Evolutionary conservation across 306 rosid genomes (phyloP), one percentile per base, ranked within the genome.

Genomic region (Prunus padus): DNA sequence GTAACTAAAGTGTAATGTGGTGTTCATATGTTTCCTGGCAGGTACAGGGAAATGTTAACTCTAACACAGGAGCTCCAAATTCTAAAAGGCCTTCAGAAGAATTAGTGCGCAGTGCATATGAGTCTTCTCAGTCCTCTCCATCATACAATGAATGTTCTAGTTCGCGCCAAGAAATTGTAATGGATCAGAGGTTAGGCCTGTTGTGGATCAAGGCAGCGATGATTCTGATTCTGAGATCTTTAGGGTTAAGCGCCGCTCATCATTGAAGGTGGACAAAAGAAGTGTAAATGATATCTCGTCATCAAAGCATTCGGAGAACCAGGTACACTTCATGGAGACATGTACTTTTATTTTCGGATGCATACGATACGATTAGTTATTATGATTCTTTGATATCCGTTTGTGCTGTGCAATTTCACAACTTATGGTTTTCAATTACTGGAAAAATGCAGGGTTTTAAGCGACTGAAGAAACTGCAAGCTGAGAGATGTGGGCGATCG

Each of bases 241-340:
- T 81, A 84, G 98, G 85, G 98, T 89, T 76, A 96, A 96, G 81
- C 93, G 99, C n/a, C 96, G 93, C 65, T 82, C 98, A 22, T 80
- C 96, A 44, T 86, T 85, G 80, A 90, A 85, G 88, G 86, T 89
- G 62, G 91, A 89, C 72, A 96, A 78, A 84, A 88, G 89, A 80
- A 85, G 71, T 70, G 13, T 71, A 59, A 80, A 66, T 67, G 82
- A 85, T 67, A 78, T 59, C 52, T 45, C 20, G 63, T 74, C 82
- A 75, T 47, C 70, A 31, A 87, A 77, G 76, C 88, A 82, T 80
- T 77, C 87, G 74, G 88, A 84, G 73, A 89, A 89, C 75, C 89
- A 90, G 99, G 99, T 96, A 84, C 31, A 50, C 66, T 68, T 44
- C 16, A 69, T 45, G 19, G 1, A 73, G 59, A 28, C 57, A 49